Evolutionary conservation across 1,139 yeast genomes (phyloP), one percentile per base, ranked within the genome.

Genomic region (Debaryomyces nepalensis): DNA sequence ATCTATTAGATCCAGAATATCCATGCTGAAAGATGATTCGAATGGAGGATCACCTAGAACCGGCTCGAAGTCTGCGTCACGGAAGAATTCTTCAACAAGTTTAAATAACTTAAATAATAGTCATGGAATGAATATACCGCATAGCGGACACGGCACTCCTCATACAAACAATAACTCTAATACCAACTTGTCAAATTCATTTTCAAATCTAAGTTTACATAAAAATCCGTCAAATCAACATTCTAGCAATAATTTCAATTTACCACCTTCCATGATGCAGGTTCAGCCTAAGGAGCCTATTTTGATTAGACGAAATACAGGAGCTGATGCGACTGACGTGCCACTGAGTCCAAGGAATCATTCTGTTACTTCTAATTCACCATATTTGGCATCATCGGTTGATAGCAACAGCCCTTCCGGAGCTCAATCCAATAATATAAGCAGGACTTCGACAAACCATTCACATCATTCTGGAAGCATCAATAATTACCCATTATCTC

Each of bases 271-370:
- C 7, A 83, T 84, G 90, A 68, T 75, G 14, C 81, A 77, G 50
- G 69, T 81, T 44, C 83, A 78, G 44, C 90, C 91, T 9, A 83
- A 80, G 52, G 79, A 82, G 18, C 90, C 91, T 3, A 84, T 84
- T 39, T 68, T 84, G 53, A 57, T 72, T 33, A 54, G 76, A 38
- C 56, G 78, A 47, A 64, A 64, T 50, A 70, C 74, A n/a, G 65
- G 62, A 49, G 71, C 65, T 18, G 30, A 45, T 3, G 41, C 27
- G n/a, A 44, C 48, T 20, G 32, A 44, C 47, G 21, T 31, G 3
- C 44, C 48, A 19, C 15, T 45, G 27, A 40, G 44, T 14, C 47
- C 47, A 4, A 42, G 37, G 22, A 39, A 38, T 19, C 45, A 43
- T 15, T 43, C 48, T 7, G 34, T 42, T 15, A 34, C 30, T 23